Conservation (phyloP, 345 rosid genomes). For the Camelina neglecta region DNA sequence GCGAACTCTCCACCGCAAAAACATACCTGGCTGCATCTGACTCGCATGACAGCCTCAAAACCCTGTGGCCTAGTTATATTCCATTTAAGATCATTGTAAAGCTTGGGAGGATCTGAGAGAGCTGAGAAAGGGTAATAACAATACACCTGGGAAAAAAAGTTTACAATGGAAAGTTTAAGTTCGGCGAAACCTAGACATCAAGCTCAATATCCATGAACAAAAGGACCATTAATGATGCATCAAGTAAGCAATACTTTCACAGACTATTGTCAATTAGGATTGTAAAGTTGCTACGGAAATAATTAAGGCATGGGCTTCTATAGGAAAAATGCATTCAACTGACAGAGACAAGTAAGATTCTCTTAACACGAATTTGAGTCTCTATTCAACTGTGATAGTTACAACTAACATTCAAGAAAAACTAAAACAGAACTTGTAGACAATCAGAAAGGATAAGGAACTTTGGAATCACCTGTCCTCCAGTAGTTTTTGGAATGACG, state of each 20-base stretch:
- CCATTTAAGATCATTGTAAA: constrained; percentile 98
- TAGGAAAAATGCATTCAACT: neutral
- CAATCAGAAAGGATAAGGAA: constrained; percentile 22
- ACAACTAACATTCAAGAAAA: neutral
- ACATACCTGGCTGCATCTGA: constrained; percentile 90
- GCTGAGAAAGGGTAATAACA: constrained; percentile 86
- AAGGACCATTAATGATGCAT: constrained; percentile 13
- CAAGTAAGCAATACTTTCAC: constrained; percentile 5
- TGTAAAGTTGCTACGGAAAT: neutral
- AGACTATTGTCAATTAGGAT: neutral
- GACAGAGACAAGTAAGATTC: constrained; percentile 16
- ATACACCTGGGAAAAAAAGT: constrained; percentile 66
- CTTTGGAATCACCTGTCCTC: constrained; percentile 77
- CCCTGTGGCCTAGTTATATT: constrained; percentile 98
- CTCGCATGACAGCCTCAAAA: constrained; percentile 98
- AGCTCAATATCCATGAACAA: neutral
- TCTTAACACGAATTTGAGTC: constrained; percentile 18
- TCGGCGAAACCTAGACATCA: constrained; percentile 10
- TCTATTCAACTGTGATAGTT: constrained; percentile 11
- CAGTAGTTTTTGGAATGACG: constrained; percentile 83
- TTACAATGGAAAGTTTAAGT: neutral
- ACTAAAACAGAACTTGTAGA: constrained; percentile 9
- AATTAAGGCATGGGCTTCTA: constrained; percentile 13
- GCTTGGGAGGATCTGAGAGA: constrained; percentile 91
- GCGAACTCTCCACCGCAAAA: constrained; percentile 26